These are phyloP conservation scores for Termitomyces sp. DNA, from an alignment of 768 basidiomycete genomes.

Conservation along the genomic window DNA sequence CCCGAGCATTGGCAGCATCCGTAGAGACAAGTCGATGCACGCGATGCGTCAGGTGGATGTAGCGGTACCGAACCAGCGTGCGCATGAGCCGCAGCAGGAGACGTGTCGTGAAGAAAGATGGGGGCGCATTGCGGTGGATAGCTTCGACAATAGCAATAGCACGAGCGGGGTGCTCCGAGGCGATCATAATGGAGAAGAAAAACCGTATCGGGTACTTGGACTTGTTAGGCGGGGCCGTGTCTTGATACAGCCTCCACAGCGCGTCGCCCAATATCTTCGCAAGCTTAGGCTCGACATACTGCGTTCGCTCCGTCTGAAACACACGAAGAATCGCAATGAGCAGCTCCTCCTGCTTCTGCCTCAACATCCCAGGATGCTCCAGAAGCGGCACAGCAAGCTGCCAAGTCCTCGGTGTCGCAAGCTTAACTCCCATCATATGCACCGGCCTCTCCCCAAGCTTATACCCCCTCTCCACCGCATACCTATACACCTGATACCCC, in stretches of 20 bases:
- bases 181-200: slow-evolving; percentile 37
- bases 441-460: slow-evolving; percentile 19
- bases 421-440: slow-evolving; percentile 27
- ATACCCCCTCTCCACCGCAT: slow-evolving; percentile 21
- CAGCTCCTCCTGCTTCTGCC: slow-evolving; percentile 30
- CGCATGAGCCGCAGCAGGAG: slow-evolving; percentile 37
- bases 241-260: slow-evolving; percentile 33
- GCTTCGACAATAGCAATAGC: slow-evolving; percentile 37
- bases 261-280: slow-evolving; percentile 31
- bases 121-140: slow-evolving; percentile 26
- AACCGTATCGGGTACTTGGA: slow-evolving; percentile 46
- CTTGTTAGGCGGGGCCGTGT: slow-evolving; percentile 23
- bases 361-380: slow-evolving; percentile 23
- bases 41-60: slow-evolving; percentile 31
- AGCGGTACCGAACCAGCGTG: slow-evolving; percentile 36
- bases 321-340: slow-evolving; percentile 33
- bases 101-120: slow-evolving; percentile 35
- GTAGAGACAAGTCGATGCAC: slow-evolving; percentile 21
- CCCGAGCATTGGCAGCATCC: slow-evolving; percentile 13
- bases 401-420: slow-evolving; percentile 27
- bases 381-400: slow-evolving; percentile 32
- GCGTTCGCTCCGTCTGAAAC: slow-evolving; percentile 30
- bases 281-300: slow-evolving; percentile 24
- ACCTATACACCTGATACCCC: slow-evolving; percentile 31
- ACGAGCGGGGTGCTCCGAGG: slow-evolving; percentile 30